These are phyloP conservation scores for Poa annua DNA, from an alignment of 176 grass and related monocot species.

Conservation along the genomic window DNA sequence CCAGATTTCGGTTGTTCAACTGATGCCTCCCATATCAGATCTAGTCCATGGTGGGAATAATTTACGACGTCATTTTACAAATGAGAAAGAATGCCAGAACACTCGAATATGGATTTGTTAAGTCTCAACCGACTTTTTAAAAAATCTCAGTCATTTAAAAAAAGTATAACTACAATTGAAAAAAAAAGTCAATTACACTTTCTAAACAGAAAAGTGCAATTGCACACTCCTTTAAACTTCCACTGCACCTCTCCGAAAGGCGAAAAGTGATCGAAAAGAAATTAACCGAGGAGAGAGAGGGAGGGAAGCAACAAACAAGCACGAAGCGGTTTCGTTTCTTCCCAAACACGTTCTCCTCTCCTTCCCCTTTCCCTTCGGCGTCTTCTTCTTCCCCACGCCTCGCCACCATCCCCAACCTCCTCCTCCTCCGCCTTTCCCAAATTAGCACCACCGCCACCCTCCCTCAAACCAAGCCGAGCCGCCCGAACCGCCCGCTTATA, in stretches of 20 bases:
- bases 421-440: constrained; percentile 39
- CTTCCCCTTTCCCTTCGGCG: background rate
- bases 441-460: constrained; percentile 43
- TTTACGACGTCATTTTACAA: background rate
- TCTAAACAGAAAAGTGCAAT: too few relatives aligned
- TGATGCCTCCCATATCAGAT: background rate
- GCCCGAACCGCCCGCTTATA: constrained; percentile 27
- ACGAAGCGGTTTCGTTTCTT: constrained; percentile 18
- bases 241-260: too few relatives aligned
- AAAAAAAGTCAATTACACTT: too few relatives aligned
- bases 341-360: background rate
- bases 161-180: too few relatives aligned
- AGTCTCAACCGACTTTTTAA: too few relatives aligned
- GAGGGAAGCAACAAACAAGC: background rate
- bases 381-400: constrained; percentile 58
- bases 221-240: too few relatives aligned
- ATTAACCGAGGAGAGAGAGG: background rate
- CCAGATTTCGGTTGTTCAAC: background rate
- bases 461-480: constrained; percentile 49
- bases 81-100: background rate
- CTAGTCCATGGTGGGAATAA: background rate
- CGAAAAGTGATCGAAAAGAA: too few relatives aligned
- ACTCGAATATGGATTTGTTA: too few relatives aligned
- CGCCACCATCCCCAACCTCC: constrained; percentile 1
- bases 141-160: too few relatives aligned